These are phyloP conservation scores for Xylariaceae sp. DNA, from an alignment of 2,329 filamentous ascomycete species.

Conservation along the genomic window DNA sequence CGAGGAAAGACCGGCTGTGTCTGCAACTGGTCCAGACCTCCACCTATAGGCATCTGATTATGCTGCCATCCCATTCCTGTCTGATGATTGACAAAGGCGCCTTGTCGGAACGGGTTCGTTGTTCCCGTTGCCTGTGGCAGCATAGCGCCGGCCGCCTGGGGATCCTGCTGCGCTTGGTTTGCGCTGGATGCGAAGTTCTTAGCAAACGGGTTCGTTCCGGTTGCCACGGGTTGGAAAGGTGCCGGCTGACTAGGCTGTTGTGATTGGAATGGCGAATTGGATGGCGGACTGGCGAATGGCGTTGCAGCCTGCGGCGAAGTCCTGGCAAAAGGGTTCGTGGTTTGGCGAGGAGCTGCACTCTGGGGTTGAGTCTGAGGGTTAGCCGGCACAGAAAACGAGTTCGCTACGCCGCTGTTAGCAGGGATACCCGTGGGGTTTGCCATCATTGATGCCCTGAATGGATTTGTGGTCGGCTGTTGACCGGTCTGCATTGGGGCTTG, in stretches of 20 bases:
- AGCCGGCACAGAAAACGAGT: constrained; percentile 39
- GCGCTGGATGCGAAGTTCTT: constrained; percentile 39
- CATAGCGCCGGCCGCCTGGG: constrained; percentile 46
- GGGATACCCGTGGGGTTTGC: constrained; percentile 47
- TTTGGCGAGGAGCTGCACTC: constrained; percentile 49
- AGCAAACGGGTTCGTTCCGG: constrained; percentile 57
- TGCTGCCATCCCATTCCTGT: constrained; percentile 88
- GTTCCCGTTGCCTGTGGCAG: constrained; percentile 75
- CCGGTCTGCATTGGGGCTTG: constrained; percentile 39
- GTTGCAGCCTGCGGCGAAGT: constrained; percentile 42
- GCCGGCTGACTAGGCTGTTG: constrained; percentile 35
- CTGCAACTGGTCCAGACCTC: constrained; percentile 69
- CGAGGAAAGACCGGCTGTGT: constrained; percentile 84
- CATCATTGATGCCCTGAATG: constrained; percentile 86
- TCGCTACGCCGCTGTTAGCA: constrained; percentile 20
- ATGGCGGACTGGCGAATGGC: constrained; percentile 34
- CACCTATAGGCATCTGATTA: constrained; percentile 71
- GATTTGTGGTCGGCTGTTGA: constrained; percentile 67
- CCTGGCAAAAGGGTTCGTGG: constrained; percentile 85
- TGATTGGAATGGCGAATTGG: constrained; percentile 43
- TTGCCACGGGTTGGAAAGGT: constrained; percentile 45
- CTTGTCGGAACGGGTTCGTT: constrained; percentile 93
- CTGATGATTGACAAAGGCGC: constrained; percentile 80
- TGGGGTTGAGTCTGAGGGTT: constrained; percentile 30
- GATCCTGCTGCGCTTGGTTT: constrained; percentile 35